A percentile compares a stretch with the other conserved stretches of the same genome.
phyloP scores from a whole-genome alignment of 2,329 filamentous ascomycete genomes.

The Amauroascus niger region DNA sequence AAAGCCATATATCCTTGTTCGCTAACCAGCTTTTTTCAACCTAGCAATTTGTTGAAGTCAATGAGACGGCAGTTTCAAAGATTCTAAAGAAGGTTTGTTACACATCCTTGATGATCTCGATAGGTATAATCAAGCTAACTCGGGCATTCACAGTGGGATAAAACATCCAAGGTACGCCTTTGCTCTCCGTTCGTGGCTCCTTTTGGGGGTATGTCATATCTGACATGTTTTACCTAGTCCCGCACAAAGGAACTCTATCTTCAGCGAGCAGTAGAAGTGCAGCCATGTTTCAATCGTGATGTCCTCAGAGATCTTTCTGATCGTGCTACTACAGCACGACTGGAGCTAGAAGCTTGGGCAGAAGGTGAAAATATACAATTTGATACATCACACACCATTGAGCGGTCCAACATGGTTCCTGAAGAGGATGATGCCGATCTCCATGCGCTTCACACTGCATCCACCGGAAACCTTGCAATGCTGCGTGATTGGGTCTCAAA shows the following conservation, averaged over 20 bases:
- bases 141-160: slow-evolving; percentile 65
- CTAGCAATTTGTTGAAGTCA: slow-evolving; percentile 94
- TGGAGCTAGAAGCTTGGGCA: slow-evolving; percentile 92
- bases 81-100: slow-evolving; percentile 78
- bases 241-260: slow-evolving; percentile 97
- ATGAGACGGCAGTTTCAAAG: slow-evolving; percentile 95
- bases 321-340: slow-evolving; percentile 87
- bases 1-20: neutral
- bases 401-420: slow-evolving; percentile 40
- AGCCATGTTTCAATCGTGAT: slow-evolving; percentile 95
- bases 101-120: slow-evolving; percentile 10
- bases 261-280: slow-evolving; percentile 89
- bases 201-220: slow-evolving; percentile 12
- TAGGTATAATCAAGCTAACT: slow-evolving; percentile 10
- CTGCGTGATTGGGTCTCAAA: slow-evolving; percentile 73
- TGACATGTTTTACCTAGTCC: slow-evolving; percentile 45
- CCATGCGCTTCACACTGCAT: slow-evolving; percentile 68
- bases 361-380: slow-evolving; percentile 91
- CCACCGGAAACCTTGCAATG: slow-evolving; percentile 65
- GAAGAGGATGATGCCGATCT: slow-evolving; percentile 87
- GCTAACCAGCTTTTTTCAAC: slow-evolving; percentile 9
- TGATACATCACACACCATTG: slow-evolving; percentile 42
- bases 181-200: neutral
- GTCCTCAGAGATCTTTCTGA: slow-evolving; percentile 96
- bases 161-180: slow-evolving; percentile 72